Evolutionary conservation across 352 stramenopile species (phyloP).

Genomic region (Phytophthora multivora): DNA sequence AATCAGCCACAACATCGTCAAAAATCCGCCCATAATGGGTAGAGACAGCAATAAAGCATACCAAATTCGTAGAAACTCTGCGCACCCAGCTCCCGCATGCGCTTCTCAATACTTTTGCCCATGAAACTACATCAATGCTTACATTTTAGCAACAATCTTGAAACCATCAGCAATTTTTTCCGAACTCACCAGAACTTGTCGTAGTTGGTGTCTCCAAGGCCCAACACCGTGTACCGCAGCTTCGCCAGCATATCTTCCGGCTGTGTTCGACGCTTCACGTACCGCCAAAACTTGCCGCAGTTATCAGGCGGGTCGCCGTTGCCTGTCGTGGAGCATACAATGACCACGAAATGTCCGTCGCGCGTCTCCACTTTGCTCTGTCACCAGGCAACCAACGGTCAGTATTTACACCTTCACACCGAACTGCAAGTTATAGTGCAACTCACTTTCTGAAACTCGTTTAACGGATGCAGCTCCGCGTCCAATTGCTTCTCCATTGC

Average conservation of each 20-base stretch:
- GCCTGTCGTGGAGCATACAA: conserved; percentile 95
- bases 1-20: conserved; percentile 19
- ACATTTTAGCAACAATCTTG: not conserved
- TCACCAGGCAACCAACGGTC: not conserved
- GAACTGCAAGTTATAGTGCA: not conserved
- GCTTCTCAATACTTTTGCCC: conserved; percentile 90
- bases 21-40: not conserved
- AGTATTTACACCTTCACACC: not conserved
- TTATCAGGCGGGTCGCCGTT: conserved; percentile 97
- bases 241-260: conserved; percentile 76
- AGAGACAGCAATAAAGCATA: conserved; percentile 10
- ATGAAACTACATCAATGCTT: conserved; percentile 54
- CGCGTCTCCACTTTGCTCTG: conserved; percentile 50
- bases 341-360: conserved; percentile 63
- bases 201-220: conserved; percentile 97
- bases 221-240: conserved; percentile 89
- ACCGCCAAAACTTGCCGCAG: conserved; percentile 92
- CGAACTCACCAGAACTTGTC: conserved; percentile 93
- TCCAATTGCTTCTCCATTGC: conserved; percentile 61
- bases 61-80: conserved; percentile 74
- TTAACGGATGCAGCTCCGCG: conserved; percentile 56
- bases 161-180: not conserved
- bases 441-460: conserved; percentile 75
- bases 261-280: conserved; percentile 88
- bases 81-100: conserved; percentile 88